These are phyloP conservation scores for Aspergillus jensenii DNA, from an alignment of 2,329 filamentous ascomycete genomes.

Conservation along the genomic window DNA sequence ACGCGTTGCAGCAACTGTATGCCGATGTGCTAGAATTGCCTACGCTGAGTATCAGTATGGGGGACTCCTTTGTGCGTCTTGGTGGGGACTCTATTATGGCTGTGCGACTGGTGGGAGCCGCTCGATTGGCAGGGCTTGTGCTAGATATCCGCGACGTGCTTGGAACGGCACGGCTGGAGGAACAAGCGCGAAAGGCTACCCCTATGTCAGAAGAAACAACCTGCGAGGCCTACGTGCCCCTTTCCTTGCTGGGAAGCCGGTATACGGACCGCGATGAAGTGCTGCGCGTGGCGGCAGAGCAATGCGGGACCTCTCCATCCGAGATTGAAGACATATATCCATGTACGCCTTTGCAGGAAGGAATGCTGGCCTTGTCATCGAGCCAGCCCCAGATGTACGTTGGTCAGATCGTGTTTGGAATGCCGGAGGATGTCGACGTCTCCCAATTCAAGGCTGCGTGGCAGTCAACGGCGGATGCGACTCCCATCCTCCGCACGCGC, in stretches of 20 bases:
- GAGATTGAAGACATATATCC: conserved; percentile 1
- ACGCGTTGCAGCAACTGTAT: neutral
- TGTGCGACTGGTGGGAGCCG: neutral
- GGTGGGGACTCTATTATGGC: neutral
- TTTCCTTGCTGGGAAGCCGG: too few relatives aligned
- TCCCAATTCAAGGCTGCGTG: neutral
- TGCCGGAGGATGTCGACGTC: neutral
- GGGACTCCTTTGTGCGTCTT: neutral
- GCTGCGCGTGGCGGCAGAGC: neutral
- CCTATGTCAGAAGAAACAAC: too few relatives aligned
- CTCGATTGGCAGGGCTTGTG: too few relatives aligned
- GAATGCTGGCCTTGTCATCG: neutral
- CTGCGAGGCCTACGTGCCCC: too few relatives aligned
- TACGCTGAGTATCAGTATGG: neutral
- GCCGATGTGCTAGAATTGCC: neutral
- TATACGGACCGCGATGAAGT: too few relatives aligned
- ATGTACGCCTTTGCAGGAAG: neutral
- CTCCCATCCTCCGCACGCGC: neutral
- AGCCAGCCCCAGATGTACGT: neutral
- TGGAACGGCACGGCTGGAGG: too few relatives aligned
- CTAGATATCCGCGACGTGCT: too few relatives aligned
- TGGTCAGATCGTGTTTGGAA: neutral
- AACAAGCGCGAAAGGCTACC: too few relatives aligned
- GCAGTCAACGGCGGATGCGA: neutral
- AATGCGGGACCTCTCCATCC: neutral